Conservation (phyloP, 129 eudicot species). For the Centaurea solstitialis region DNA sequence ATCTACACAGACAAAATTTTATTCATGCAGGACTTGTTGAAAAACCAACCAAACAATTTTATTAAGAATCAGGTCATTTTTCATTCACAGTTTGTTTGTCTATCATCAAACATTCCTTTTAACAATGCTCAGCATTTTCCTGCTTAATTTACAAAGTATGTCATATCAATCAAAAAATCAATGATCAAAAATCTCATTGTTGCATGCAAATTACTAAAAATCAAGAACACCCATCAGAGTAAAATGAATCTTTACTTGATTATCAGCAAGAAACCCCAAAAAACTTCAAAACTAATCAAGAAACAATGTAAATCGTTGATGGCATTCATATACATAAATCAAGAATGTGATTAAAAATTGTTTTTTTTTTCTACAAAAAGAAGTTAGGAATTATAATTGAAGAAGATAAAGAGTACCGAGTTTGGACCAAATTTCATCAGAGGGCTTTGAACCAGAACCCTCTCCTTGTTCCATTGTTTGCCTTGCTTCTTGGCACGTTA, state of each 20-base stretch:
- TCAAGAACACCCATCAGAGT: slow-evolving; percentile 6
- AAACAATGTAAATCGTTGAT: neutral
- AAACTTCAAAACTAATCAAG: slow-evolving; percentile 12
- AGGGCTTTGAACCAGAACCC: slow-evolving; percentile 48
- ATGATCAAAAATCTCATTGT: neutral
- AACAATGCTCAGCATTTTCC: neutral
- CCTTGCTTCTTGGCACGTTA: slow-evolving; percentile 4
- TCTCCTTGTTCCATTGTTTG: slow-evolving; percentile 60
- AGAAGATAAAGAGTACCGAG: slow-evolving; percentile 54
- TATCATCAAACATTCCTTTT: neutral
- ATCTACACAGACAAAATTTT: too few species aligned
- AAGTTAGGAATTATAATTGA: slow-evolving; percentile 15
- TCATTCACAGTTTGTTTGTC: neutral
- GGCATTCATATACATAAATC: slow-evolving; percentile 8
- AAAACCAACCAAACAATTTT: too few species aligned
- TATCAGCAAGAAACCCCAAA: slow-evolving; percentile 17
- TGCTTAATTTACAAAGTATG: neutral
- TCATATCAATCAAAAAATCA: neutral
- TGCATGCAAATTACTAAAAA: neutral
- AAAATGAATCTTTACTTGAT: neutral
- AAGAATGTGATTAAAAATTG: neutral
- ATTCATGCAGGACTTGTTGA: too few species aligned
- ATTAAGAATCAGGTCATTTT: neutral
- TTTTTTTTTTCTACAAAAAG: too few species aligned
- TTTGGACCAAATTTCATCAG: slow-evolving; percentile 62